Evolutionary conservation across 306 rosid genomes (phyloP), one percentile per base, ranked within the genome.

Genomic region (Pterocarpus santalinus): DNA sequence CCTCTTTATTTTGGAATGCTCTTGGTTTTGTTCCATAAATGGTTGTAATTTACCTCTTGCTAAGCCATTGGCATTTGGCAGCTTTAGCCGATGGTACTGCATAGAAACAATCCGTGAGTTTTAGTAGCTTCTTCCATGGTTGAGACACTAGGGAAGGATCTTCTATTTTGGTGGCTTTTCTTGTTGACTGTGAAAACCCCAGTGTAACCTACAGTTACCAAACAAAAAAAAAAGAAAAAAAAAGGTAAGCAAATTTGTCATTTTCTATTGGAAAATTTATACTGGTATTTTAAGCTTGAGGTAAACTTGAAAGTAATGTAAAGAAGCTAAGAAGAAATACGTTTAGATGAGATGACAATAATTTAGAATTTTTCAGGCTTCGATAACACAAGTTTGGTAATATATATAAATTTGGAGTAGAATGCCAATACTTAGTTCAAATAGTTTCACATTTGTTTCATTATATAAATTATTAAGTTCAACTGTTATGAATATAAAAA

Each of bases 61-160:
- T 3, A 43, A 56, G 2, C 3, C 28, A 2, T 1, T 43, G 67
- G 53, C 17, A 15, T 35, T 22, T 39, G 67, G 69, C 71, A 36
- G n/a, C 41, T 60, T 33, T 46, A 58, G 74, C 32, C 41, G 6
- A 28, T 36, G 52, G 17, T 73, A 73, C 22, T 73, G 76, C 32
- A 32, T 15, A 9, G 69, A 65, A 65, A 16, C 69, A 17, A 57
- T 47, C 66, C 1, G 17, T 65, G 44, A 67, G 17, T 30, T 57
- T 81, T 55, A 55, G 5, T 17, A 46, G 65, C 76, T 81, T 8
- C 63, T 44, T 74, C 52, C 53, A 38, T 63, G 58, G 51, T 58
- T 12, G 41, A 39, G 41, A 28, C 62, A 32, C 60, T 4, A 33
- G 3, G 4, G 32, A 60, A 53, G 43, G 41, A 14, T 64, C 36